These are phyloP conservation scores for Garcileccinum viscosum DNA, from an alignment of 1,284 basidiomycete species.

Conservation along the genomic window DNA sequence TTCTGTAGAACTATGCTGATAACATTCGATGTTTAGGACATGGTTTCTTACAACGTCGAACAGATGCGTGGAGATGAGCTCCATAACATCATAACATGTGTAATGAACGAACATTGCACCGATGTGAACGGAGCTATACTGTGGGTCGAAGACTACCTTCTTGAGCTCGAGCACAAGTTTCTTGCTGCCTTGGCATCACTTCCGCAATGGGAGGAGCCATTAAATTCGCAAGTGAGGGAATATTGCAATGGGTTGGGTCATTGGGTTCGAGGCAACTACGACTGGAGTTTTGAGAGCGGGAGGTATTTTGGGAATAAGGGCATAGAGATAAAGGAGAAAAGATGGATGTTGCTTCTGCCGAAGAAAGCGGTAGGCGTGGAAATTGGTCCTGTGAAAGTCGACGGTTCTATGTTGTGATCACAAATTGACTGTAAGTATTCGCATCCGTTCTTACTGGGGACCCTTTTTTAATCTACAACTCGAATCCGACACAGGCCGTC, in stretches of 20 bases:
- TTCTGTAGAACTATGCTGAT: no score
- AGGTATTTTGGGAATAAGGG: slow-evolving; percentile 45
- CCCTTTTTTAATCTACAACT: background rate
- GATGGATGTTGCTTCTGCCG: slow-evolving; percentile 19
- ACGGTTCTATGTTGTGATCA: slow-evolving; percentile 17
- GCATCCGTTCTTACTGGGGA: no score
- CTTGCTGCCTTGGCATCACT: slow-evolving; percentile 9
- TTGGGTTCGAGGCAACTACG: slow-evolving; percentile 21
- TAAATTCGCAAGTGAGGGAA: background rate
- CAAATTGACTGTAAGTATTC: no score
- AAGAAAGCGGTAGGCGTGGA: slow-evolving; percentile 2
- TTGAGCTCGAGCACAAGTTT: slow-evolving; percentile 11
- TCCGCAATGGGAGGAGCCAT: slow-evolving; percentile 5
- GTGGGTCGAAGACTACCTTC: slow-evolving; percentile 35
- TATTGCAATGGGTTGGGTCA: background rate
- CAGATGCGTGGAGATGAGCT: background rate
- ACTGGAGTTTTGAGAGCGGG: slow-evolving; percentile 38
- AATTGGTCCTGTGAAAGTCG: slow-evolving; percentile 23
- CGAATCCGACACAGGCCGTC: background rate
- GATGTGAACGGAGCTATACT: slow-evolving; percentile 44
- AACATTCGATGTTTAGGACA: slow-evolving; percentile 5
- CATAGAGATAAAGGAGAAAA: slow-evolving; percentile 13
- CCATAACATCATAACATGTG: slow-evolving; percentile 18
- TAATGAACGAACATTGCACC: slow-evolving; percentile 44
- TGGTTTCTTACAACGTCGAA: background rate